Conservation (phyloP, 768 basidiomycete species). For the Daedaleopsis nitida region DNA sequence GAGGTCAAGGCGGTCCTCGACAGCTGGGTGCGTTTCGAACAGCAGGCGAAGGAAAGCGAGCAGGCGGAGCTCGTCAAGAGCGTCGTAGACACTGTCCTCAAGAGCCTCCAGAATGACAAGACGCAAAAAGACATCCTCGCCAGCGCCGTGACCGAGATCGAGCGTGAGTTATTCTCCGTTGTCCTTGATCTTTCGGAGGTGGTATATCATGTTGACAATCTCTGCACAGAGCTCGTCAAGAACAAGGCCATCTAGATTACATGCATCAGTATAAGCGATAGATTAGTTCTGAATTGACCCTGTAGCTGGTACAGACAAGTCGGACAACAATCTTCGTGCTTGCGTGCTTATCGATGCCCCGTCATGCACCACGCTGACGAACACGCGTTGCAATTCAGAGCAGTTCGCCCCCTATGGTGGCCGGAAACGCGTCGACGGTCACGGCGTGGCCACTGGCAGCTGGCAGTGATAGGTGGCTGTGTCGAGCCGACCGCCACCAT, state of each 20-base stretch:
- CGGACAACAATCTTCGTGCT: too few relatives aligned
- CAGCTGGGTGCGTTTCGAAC: conserved; percentile 98
- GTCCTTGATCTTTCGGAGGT: background rate
- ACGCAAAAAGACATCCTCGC: conserved; percentile 81
- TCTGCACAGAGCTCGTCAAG: conserved; percentile 78
- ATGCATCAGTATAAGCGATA: background rate
- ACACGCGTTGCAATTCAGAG: too few relatives aligned
- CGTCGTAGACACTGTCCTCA: conserved; percentile 88
- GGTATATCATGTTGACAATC: background rate
- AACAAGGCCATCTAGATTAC: conserved; percentile 76
- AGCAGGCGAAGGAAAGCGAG: conserved; percentile 94
- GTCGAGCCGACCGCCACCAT: too few relatives aligned
- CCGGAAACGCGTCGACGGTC: too few relatives aligned
- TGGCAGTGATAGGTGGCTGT: too few relatives aligned
- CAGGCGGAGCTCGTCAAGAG: conserved; percentile 88
- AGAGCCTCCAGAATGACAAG: conserved; percentile 83
- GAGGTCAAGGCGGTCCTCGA: conserved; percentile 96
- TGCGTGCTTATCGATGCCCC: too few relatives aligned
- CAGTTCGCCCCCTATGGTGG: too few relatives aligned
- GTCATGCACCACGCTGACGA: too few relatives aligned
- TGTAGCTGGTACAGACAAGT: too few relatives aligned
- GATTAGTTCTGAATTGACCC: background rate
- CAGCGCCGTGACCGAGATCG: conserved; percentile 84
- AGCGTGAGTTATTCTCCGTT: conserved; percentile 64
- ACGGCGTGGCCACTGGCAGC: too few relatives aligned